Evolutionary conservation across 768 basidiomycete genomes (phyloP), one percentile per base, ranked within the genome.

Genomic region (Trametes gibbosa): DNA sequence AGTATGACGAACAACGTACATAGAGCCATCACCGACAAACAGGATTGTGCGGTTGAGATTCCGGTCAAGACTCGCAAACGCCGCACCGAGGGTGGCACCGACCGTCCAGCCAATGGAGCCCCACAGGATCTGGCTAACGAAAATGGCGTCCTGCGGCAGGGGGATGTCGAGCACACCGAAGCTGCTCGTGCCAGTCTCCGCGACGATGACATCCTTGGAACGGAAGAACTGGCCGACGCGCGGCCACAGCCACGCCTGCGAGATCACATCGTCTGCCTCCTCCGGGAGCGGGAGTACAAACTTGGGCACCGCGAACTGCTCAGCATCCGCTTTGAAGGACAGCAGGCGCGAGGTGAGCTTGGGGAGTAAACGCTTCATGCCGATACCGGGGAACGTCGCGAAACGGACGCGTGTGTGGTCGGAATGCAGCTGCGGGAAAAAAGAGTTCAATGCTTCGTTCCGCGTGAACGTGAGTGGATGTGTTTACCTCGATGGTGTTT

Each of bases 61-160:
- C 10, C 75, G 66, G 48, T 95, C 90, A 40, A 79, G 76, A 2
- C 87, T 93, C 2, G 90, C 95, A 32, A 95, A 76, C 3, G 91
- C 89, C 6, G 87, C 88, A 32, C 94, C 93, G 0, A 95, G 80
- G 17, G 83, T 80, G 45, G 83, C 82, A 76, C 92, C 91, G 40
- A 89, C 84, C 17, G 88, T 84, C 87, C 89, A 97, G 0, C 95
- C 95, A 64, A 98, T 97, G 58, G 87, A 88, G 50, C 95, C 95
- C 87, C 90, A 97, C 5, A 97, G 74, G 50, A 96, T 84, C 73
- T 95, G 92, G 60, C 80, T 83, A 39, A 92, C 60, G 57, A 87
- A 84, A 5, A 84, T 71, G 0, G 85, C 75, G 45, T 83, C 78
- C n/a, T 83, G 77, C 0, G 95, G 95, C 12, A 96, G 74, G 1